Base-by-base conservation (phyloP, 2,329 filamentous ascomycete species). In the Onygena corvina region DNA sequence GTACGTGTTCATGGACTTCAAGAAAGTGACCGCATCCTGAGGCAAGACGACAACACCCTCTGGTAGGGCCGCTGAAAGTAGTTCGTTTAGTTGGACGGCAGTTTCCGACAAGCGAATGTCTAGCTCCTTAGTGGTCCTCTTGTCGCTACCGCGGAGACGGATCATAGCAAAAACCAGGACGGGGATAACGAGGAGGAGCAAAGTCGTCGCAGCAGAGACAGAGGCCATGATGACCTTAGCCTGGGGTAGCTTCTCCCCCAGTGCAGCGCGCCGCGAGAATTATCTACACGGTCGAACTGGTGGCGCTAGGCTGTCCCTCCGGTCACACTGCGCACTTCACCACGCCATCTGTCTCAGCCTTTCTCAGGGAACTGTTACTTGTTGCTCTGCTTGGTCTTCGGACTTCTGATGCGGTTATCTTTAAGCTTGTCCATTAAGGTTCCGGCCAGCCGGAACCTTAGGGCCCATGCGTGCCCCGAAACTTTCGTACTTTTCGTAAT, bases 1-100 rank as follows among this genome's bases (percentile, higher is more conserved):
- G 45, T 64, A 59, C 14, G 53, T 49, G 9, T 58, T 59, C 27
- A 59, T 53, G 8, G 53, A 56, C 38, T 51, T 33, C 31, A 47
- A 47, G 36, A 56, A 56, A 29, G 52, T 50, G 21, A 47, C 35
- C 18, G 46, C 45, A 50, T 55, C 46, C 20, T 50, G 49, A 11
- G 53, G 49, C 20, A 57, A 48, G 23, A 57, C 50, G 48, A 59
- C 53, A 25, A 46, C 47, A 12, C 53, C 49, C 16, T 42, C 21
- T 5, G 53, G 56, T 11, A 59, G 46, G 12, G 55, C 55, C 25
- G 46, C 40, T 16, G 47, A 36, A 23, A 58, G 56, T 27, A 23
- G 42, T 36, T 50, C 49, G 42, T 38, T 48, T 11, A 57, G 54
- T 33, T 11, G 34, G 20, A 44, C 21, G 21, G 46, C 46, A 29